Base-by-base conservation (phyloP, 164 flowering plant genomes). In the Echeveria elegans region DNA sequence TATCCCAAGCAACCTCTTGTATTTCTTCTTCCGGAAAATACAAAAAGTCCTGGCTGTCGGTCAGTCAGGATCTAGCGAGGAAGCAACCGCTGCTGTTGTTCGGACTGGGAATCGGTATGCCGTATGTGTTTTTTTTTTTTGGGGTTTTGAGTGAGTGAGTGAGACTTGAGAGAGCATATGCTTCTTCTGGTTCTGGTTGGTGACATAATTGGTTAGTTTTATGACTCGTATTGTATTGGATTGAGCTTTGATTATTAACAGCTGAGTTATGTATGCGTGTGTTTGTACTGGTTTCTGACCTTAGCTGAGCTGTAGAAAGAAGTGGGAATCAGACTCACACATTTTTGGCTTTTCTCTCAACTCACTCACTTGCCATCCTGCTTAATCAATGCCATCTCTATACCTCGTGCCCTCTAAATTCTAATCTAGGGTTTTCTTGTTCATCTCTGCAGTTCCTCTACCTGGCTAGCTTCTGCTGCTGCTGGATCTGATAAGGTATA, bases 91-190 rank as follows among this genome's bases (percentile, higher is more conserved):
- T n/a, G n/a, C n/a, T n/a, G n/a, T n/a, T n/a, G n/a, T n/a, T n/a
- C n/a, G n/a, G n/a, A n/a, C n/a, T n/a, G n/a, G n/a, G n/a, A n/a
- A n/a, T n/a, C n/a, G 41, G 41, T 38, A 38, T 16, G 8, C 59
- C 59, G n/a, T 29, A 53, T 53, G 59, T 53, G 29, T 53, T 53
- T 23, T n/a, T n/a, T n/a, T n/a, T n/a, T n/a, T n/a, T n/a, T n/a
- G n/a, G n/a, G n/a, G n/a, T n/a, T n/a, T n/a, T n/a, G n/a, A n/a
- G n/a, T n/a, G n/a, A n/a, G n/a, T n/a, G n/a, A n/a, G n/a, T 56
- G 15, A 29, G 14, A 26, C n/a, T 56, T 12, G 5, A 56, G 7
- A 10, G 31, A 26, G 18, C 32, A 56, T 56, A 11, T 28, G 28
- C 28, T 19, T 2, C 16, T 31, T 31, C 24, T 61, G 40, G 2